These are phyloP conservation scores for Nicotiana undulata DNA, from an alignment of 257 asterid species.

Conservation along the genomic window DNA sequence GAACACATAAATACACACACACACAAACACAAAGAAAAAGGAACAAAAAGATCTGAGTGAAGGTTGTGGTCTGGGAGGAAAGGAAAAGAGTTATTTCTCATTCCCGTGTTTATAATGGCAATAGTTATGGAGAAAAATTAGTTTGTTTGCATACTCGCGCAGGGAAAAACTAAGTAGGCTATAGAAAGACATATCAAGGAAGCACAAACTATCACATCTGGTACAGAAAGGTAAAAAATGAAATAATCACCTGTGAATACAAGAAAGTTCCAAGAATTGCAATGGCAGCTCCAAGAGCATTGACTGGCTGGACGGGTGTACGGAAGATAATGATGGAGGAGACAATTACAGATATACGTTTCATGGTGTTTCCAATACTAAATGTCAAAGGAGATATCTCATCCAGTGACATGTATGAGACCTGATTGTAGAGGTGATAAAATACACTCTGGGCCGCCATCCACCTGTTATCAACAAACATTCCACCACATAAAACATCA, in stretches of 20 bases:
- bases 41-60: not conserved
- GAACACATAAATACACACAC: not conserved
- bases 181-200: not conserved
- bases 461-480: slow-evolving; percentile 57
- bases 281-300: slow-evolving; percentile 97
- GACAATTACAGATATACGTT: slow-evolving; percentile 87
- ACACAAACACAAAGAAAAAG: not conserved
- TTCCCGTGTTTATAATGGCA: not conserved
- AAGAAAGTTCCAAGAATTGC: slow-evolving; percentile 91
- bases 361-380: slow-evolving; percentile 95
- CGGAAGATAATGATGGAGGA: slow-evolving; percentile 90
- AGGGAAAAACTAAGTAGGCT: not conserved
- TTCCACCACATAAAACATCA: slow-evolving; percentile 20
- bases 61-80: not conserved
- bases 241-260: slow-evolving; percentile 74
- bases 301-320: slow-evolving; percentile 86
- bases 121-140: not conserved
- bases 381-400: slow-evolving; percentile 96
- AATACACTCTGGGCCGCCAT: slow-evolving; percentile 90
- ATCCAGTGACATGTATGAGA: slow-evolving; percentile 92
- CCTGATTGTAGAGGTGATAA: slow-evolving; percentile 95
- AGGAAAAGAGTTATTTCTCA: not conserved
- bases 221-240: slow-evolving; percentile 7
- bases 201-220: not conserved
- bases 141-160: not conserved